Percentiles rank a stretch among this genome's conserved stretches.
phyloP scores from a whole-genome alignment of 257 asterid species.

The Salvia rosmarinus region DNA sequence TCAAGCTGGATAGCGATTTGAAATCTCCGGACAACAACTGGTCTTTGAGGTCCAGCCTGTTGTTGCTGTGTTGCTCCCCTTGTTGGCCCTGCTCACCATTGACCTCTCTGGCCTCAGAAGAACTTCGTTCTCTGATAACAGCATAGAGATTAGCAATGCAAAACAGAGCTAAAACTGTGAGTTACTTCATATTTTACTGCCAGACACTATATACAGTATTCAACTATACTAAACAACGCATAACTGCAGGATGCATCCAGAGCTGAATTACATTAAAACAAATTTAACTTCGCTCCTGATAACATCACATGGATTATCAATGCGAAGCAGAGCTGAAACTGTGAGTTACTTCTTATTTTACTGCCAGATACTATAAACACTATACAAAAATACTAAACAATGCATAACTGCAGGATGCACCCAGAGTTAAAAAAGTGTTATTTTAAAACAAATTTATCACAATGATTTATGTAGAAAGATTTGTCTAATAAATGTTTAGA shows the following conservation, averaged over 20 bases:
- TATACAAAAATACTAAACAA: not conserved
- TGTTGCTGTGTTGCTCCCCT: constrained; percentile 65
- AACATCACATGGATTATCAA: constrained; percentile 21
- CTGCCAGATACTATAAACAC: not conserved
- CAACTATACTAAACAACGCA: not conserved
- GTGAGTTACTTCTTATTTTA: constrained; percentile 12
- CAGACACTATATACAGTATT: not conserved
- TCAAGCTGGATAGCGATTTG: constrained; percentile 91
- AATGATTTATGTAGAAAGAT: not conserved
- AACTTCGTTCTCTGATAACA: constrained; percentile 57
- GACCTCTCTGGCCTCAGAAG: constrained; percentile 57
- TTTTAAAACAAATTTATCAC: not conserved
- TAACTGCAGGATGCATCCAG: not conserved
- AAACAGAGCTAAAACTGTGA: constrained; percentile 16
- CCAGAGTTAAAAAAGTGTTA: not conserved
- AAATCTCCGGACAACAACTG: constrained; percentile 77
- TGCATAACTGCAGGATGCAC: constrained; percentile 7
- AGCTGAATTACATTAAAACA: not conserved
- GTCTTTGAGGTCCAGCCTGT: constrained; percentile 71
- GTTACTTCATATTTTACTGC: constrained; percentile 7
- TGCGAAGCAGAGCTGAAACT: constrained; percentile 20
- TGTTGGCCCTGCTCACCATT: constrained; percentile 67
- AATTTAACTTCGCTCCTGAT: constrained; percentile 50
- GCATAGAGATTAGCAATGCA: constrained; percentile 20
- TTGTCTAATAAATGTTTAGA: not conserved